phyloP scores from a whole-genome alignment of 2,329 filamentous ascomycete genomes.

The Tolypocladium ophioglossoides region DNA sequence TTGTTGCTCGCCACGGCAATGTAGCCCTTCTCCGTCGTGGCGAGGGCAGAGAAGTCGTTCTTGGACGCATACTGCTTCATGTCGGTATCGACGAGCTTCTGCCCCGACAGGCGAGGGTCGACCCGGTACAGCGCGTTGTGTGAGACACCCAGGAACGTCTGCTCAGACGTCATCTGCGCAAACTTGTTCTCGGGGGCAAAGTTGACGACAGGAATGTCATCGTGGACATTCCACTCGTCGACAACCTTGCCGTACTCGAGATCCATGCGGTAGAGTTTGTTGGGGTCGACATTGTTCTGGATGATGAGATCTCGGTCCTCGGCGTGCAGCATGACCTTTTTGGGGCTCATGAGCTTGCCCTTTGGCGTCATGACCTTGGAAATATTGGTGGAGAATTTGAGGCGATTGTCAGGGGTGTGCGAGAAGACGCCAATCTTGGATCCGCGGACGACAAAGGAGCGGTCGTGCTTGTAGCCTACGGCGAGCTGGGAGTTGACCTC shows the following conservation, averaged over 20 bases:
- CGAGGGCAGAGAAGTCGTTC: slow-evolving; percentile 91
- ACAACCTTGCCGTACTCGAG: slow-evolving; percentile 96
- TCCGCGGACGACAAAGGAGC: slow-evolving; percentile 92
- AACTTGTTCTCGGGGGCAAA: slow-evolving; percentile 98
- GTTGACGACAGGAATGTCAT: slow-evolving; percentile 84
- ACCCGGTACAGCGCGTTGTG: slow-evolving; percentile 88
- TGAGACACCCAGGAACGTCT: slow-evolving; percentile 90
- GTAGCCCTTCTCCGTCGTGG: slow-evolving; percentile 93
- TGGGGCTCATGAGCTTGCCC: slow-evolving; percentile 82
- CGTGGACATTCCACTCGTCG: slow-evolving; percentile 97
- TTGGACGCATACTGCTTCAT: slow-evolving; percentile 95
- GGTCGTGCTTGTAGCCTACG: slow-evolving; percentile 93
- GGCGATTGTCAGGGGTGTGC: slow-evolving; percentile 81
- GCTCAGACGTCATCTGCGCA: slow-evolving; percentile 89
- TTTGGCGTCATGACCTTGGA: slow-evolving; percentile 86
- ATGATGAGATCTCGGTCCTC: slow-evolving; percentile 85
- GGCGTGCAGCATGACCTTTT: slow-evolving; percentile 92
- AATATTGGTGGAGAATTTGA: slow-evolving; percentile 95
- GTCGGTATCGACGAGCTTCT: slow-evolving; percentile 86
- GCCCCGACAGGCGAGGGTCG: slow-evolving; percentile 79
- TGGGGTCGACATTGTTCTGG: slow-evolving; percentile 73
- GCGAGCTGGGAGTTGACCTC: slow-evolving; percentile 90
- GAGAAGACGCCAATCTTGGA: slow-evolving; percentile 99
- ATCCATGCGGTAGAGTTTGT: slow-evolving; percentile 94
- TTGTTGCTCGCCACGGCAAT: slow-evolving; percentile 97